phyloP scores from a whole-genome alignment of 495 filamentous ascomycete genomes.

The Xylaria nigripes region DNA sequence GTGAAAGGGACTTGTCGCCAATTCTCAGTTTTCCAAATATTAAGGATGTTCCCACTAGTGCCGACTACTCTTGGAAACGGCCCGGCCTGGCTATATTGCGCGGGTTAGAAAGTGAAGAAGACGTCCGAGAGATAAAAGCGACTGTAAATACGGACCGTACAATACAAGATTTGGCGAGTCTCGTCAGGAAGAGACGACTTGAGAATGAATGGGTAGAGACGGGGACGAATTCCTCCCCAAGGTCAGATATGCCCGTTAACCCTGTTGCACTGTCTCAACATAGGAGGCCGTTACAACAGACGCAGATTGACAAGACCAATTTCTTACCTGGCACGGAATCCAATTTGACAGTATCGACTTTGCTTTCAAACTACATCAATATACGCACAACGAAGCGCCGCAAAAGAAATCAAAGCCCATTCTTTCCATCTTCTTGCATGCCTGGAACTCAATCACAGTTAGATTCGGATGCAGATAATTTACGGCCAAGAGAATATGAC shows the following conservation, averaged over 20 bases:
- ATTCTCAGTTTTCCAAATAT: slow-evolving; percentile 19
- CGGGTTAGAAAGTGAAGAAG: slow-evolving; percentile 35
- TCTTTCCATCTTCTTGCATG: slow-evolving; percentile 9
- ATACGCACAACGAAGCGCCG: slow-evolving; percentile 21
- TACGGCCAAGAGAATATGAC: neutral
- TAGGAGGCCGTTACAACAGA: neutral
- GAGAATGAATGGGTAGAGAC: neutral
- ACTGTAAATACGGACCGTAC: slow-evolving; percentile 3
- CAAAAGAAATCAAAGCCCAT: slow-evolving; percentile 16
- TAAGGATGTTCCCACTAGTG: slow-evolving; percentile 28
- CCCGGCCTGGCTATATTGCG: slow-evolving; percentile 46
- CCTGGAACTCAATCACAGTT: neutral
- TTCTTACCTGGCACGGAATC: slow-evolving; percentile 17
- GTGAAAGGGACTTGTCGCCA: slow-evolving; percentile 15
- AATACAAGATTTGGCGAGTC: slow-evolving; percentile 6
- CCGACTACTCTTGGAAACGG: slow-evolving; percentile 43
- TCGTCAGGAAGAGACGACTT: slow-evolving; percentile 18
- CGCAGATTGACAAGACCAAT: neutral
- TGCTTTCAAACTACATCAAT: slow-evolving; percentile 23
- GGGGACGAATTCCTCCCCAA: neutral
- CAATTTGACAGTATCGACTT: slow-evolving; percentile 12
- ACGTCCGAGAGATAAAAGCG: slow-evolving; percentile 37
- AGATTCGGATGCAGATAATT: neutral
- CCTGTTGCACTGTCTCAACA: neutral
- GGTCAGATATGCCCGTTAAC: slow-evolving; percentile 4